A percentile compares a stretch with the other conserved stretches of the same genome.
phyloP scores from a whole-genome alignment of 169 alveolate species.

The Eimeria tenella region DNA sequence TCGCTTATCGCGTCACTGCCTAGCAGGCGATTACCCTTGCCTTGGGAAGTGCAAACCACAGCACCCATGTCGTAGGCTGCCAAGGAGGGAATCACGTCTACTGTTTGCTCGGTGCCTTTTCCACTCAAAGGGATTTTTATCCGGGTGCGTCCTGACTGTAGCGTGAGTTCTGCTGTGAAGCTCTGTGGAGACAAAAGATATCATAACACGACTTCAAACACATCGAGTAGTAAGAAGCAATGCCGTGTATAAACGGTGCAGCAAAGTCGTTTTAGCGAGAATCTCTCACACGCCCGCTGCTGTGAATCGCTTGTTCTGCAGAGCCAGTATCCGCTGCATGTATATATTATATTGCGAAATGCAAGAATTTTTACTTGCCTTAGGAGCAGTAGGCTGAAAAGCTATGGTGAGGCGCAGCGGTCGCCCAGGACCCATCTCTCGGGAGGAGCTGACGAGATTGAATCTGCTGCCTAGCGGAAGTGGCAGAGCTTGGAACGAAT shows the following conservation, averaged over 20 bases:
- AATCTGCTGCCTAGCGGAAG: constrained; percentile 75
- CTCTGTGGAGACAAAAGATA: background rate
- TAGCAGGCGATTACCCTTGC: constrained; percentile 31
- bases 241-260: too few relatives aligned
- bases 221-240: too few relatives aligned
- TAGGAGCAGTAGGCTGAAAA: constrained; percentile 74
- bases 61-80: constrained; percentile 70
- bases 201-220: too few relatives aligned
- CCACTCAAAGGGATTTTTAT: constrained; percentile 46
- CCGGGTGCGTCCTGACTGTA: constrained; percentile 55
- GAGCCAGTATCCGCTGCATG: too few relatives aligned
- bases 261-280: too few relatives aligned
- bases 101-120: constrained; percentile 45
- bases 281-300: too few relatives aligned
- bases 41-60: constrained; percentile 50
- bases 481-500: constrained; percentile 20
- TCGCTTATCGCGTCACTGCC: background rate
- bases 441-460: constrained; percentile 63
- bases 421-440: constrained; percentile 58
- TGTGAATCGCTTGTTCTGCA: too few relatives aligned
- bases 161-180: constrained; percentile 47
- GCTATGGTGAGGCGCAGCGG: constrained; percentile 66
- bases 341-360: background rate
- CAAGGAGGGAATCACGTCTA: constrained; percentile 53
- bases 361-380: constrained; percentile 6